Conservation (phyloP, 768 basidiomycete genomes). For the Pholiota microspora region DNA sequence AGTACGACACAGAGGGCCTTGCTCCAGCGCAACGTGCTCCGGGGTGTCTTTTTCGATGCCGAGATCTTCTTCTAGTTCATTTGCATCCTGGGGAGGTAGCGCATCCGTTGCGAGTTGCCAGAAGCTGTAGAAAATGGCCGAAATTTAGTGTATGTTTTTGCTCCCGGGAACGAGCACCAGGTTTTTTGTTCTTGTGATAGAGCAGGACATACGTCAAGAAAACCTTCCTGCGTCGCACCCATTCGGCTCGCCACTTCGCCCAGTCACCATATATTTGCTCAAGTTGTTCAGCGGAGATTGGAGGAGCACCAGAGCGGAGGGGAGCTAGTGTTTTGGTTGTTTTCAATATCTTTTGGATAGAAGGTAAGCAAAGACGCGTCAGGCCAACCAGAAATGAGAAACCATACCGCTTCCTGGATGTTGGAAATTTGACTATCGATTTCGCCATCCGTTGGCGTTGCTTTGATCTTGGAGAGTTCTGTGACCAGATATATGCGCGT, state of each 20-base stretch:
- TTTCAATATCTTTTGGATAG: constrained; percentile 42
- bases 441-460: constrained; percentile 68
- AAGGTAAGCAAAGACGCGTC: constrained; percentile 10
- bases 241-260: constrained; percentile 78
- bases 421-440: constrained; percentile 54
- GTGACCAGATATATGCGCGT: constrained; percentile 13
- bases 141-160: background rate
- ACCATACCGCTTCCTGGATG: constrained; percentile 49
- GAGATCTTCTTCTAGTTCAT: constrained; percentile 69
- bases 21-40: constrained; percentile 69
- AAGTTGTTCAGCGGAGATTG: constrained; percentile 72
- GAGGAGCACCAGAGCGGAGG: constrained; percentile 62
- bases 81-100: constrained; percentile 62
- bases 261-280: constrained; percentile 71
- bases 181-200: constrained; percentile 5
- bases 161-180: background rate
- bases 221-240: constrained; percentile 72
- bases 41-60: constrained; percentile 77
- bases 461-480: constrained; percentile 68
- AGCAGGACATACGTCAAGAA: constrained; percentile 62
- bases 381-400: constrained; percentile 10
- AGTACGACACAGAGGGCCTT: constrained; percentile 55
- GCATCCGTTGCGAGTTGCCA: constrained; percentile 72
- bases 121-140: constrained; percentile 46
- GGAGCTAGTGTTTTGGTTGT: constrained; percentile 53